Base-by-base conservation (phyloP, 192 early-diverging fungal species). In the Radiomyces spectabilis region DNA sequence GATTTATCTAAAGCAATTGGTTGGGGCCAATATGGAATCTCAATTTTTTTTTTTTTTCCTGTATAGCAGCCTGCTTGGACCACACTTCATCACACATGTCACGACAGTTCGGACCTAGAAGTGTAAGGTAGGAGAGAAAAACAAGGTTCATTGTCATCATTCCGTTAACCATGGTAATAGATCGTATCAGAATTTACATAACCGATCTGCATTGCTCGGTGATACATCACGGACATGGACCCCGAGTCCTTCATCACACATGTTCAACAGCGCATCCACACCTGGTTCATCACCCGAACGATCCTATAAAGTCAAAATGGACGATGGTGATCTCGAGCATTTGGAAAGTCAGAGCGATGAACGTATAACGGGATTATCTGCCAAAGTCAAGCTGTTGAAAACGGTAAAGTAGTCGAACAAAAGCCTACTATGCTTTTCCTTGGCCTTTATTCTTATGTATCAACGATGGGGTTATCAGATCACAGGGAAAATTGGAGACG, bases 311-410 rank as follows among this genome's bases (percentile, higher is more conserved):
- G 48, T 64, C 10, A 54, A 55, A 48, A 64, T 59, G 49, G 57
- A 64, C 33, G 68, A 70, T 56, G 53, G 61, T 10, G 61, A 70
- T 8, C 39, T 70, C 21, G 68, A 70, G 24, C 42, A 55, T 37
- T 22, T 70, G 27, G 68, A 70, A 19, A 56, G 61, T 18, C 68
- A 70, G 29, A 65, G 60, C 45, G 68, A 70, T 13, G 62, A 64
- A 6, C 31, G 53, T 25, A 61, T 70, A 13, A 42, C 43, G 25
- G 68, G 68, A 24, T 41, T 70, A 12, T 56, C 57, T 35, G 61
- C 61, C 22, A 70, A 63, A 59, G 68, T 70, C 5, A 33, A 63
- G 15, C 21, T 64, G 32, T 39, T 70, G 35, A 70, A 70, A 34
- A 63, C 46, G 50, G 68, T 70, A 55, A 40, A 44, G n/a, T 3